Evolutionary conservation across 2,329 filamentous ascomycete species (phyloP).

Genomic region (Aspergillus ibericus): DNA sequence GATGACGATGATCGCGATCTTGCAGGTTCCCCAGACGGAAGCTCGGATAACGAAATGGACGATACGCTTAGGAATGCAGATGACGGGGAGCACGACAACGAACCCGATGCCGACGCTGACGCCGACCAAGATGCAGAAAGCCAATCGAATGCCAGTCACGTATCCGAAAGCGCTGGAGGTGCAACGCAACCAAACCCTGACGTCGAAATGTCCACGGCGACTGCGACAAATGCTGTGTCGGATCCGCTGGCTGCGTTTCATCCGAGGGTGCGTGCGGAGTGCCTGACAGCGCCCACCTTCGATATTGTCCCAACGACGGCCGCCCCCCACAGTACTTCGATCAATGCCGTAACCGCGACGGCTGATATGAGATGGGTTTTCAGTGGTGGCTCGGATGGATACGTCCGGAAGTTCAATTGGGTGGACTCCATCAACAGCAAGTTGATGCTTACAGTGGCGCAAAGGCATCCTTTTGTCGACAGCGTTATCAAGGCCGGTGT

Average conservation of each 20-base stretch:
- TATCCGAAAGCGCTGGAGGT: constrained; percentile 37
- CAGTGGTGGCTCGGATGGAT: constrained; percentile 89
- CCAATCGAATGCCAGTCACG: constrained; percentile 42
- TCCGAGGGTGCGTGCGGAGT: constrained; percentile 71
- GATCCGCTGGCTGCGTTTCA: constrained; percentile 49
- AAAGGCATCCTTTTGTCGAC: constrained; percentile 95
- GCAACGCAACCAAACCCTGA: constrained; percentile 49
- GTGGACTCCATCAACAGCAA: constrained; percentile 94
- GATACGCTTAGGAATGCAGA: constrained; percentile 47
- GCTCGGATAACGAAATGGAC: constrained; percentile 51
- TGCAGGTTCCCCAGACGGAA: constrained; percentile 49
- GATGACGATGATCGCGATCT: constrained; percentile 47
- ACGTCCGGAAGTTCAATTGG: constrained; percentile 96
- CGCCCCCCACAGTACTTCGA: constrained; percentile 89
- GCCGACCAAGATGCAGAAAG: constrained; percentile 39
- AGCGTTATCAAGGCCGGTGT: constrained; percentile 95
- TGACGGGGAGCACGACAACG: constrained; percentile 41
- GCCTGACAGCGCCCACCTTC: constrained; percentile 76
- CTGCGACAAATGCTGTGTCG: constrained; percentile 32
- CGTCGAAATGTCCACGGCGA: constrained; percentile 51
- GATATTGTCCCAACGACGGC: constrained; percentile 98
- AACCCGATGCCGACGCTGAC: constrained; percentile 36
- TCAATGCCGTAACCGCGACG: constrained; percentile 89
- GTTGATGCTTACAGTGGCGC: constrained; percentile 87
- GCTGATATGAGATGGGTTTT: constrained; percentile 95